Base-by-base conservation (phyloP, 1,284 basidiomycete species). In the Fereydounia khargensis region DNA sequence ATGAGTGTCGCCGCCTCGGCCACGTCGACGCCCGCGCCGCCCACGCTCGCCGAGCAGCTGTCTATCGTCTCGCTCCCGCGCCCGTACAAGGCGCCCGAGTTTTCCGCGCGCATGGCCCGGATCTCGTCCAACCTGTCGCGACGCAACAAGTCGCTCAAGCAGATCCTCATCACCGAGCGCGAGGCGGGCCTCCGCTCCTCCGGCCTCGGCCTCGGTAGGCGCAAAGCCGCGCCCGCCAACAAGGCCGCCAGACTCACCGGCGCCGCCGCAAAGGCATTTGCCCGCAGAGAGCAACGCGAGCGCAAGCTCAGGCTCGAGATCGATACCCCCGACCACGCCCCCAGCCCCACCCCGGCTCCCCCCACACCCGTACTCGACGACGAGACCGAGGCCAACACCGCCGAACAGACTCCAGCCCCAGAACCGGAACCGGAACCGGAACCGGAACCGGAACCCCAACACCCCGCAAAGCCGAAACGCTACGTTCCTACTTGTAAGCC, bases 101-200 rank as follows among this genome's bases (percentile, higher is more conserved):
- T 57, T 17, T 36, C 45, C 4, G 37, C 44, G 13, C 41, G 47
- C 3, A 58, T 62, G 42, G 27, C 50, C 13, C 55, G 49, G 30
- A 62, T 53, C 14, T 55, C 59, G 9, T 57, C 57, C 8, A 64
- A 61, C 16, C 31, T 64, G 17, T 47, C 56, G 8, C 42, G 65
- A 19, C 34, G 65, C 6, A 70, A 70, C 51, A 70, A 70, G 52
- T 58, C 63, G 11, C 37, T 70, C 14, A 72, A 72, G 47, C 69
- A 72, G 47, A 44, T 72, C 34, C 30, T 72, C 27, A 65, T 60
- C 36, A 42, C 40, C 11, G 69, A 72, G 38, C 50, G 65, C 17
- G 69, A 72, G 21, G 58, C 60, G 13, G 61, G 53, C 11, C 48
- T 67, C 50, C 34, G 64, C 1, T 45, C 60, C 14, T 27, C 25